phyloP scores from a whole-genome alignment of 306 rosid genomes.

The Corylus americana region DNA sequence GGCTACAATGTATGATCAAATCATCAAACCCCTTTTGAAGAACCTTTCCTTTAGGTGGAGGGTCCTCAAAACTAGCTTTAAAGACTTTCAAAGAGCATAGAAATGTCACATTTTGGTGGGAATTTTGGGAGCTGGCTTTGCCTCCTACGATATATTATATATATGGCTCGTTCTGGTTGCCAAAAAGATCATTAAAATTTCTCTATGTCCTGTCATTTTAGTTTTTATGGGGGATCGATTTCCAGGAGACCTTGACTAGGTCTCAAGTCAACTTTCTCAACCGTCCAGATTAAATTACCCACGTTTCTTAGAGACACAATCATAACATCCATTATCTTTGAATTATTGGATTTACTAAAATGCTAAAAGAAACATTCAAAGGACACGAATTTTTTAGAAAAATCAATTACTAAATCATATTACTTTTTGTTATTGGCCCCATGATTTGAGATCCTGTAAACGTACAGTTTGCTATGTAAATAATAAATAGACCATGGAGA shows the following conservation, averaged over 20 bases:
- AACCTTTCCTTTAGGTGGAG: background rate
- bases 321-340: background rate
- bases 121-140: background rate
- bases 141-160: background rate
- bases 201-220: background rate
- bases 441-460: background rate
- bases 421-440: background rate
- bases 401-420: background rate
- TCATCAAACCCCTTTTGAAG: background rate
- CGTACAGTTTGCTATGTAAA: background rate
- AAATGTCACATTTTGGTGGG: background rate
- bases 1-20: background rate
- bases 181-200: background rate
- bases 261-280: background rate
- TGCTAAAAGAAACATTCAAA: background rate
- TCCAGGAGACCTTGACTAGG: background rate
- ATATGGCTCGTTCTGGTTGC: background rate
- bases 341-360: background rate
- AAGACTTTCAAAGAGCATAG: background rate
- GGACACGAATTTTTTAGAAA: background rate
- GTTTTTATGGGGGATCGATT: background rate
- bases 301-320: constrained; percentile 10
- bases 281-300: constrained; percentile 17
- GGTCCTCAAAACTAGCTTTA: constrained; percentile 7
- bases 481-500: background rate